These are phyloP conservation scores for Trametes cinnabarina DNA, from an alignment of 768 basidiomycete species.

Conservation along the genomic window DNA sequence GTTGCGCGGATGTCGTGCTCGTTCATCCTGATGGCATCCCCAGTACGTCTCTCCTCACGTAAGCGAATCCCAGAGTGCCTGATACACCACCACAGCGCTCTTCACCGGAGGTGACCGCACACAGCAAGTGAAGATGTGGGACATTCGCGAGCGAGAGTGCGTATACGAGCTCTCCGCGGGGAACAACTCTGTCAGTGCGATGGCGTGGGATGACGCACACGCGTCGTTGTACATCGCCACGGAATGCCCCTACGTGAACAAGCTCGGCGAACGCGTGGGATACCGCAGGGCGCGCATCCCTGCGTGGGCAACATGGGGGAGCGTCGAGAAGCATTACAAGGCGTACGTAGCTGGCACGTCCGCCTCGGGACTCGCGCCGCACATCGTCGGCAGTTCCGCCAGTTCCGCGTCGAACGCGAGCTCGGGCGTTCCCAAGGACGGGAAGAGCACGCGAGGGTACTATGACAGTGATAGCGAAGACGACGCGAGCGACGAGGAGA, in stretches of 20 bases:
- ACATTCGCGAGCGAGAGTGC: constrained; percentile 35
- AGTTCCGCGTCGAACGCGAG: neutral
- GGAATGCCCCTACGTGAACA: constrained; percentile 31
- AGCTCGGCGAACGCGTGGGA: constrained; percentile 23
- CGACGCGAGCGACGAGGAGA: constrained; percentile 21
- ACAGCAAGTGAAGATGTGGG: constrained; percentile 43
- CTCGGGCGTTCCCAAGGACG: neutral
- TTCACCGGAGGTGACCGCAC: constrained; percentile 32
- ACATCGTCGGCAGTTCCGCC: neutral
- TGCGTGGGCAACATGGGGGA: constrained; percentile 13
- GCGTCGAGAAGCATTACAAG: constrained; percentile 18
- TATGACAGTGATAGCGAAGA: constrained; percentile 13
- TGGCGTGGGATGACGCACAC: constrained; percentile 33
- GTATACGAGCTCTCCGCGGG: constrained; percentile 46
- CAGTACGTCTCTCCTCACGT: constrained; percentile 24
- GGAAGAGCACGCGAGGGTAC: neutral
- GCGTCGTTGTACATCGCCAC: constrained; percentile 38
- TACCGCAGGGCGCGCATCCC: constrained; percentile 27
- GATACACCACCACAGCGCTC: constrained; percentile 21
- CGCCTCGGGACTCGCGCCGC: neutral
- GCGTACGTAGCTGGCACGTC: neutral
- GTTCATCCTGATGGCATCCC: constrained; percentile 41
- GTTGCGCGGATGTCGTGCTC: constrained; percentile 26
- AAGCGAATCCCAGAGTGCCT: no score
- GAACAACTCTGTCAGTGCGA: constrained; percentile 37